phyloP scores from a whole-genome alignment of 2,329 filamentous ascomycete genomes.

The Metarhizium robertsii region DNA sequence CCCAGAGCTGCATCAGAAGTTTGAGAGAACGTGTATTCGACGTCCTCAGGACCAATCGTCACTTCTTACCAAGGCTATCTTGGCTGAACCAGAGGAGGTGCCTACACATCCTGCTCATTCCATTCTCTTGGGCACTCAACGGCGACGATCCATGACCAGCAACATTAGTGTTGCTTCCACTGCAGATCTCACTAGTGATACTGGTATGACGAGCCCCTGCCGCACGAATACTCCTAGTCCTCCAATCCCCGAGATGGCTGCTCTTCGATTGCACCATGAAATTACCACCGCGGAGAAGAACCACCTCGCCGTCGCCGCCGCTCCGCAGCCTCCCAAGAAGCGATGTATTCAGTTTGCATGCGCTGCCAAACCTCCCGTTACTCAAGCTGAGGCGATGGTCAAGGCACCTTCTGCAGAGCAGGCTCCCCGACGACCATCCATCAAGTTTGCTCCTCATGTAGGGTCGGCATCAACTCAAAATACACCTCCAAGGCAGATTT shows the following conservation, averaged over 20 bases:
- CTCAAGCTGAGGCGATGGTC: conserved; percentile 27
- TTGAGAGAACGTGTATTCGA: conserved; percentile 39
- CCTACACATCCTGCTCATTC: conserved; percentile 28
- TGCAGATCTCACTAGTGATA: conserved; percentile 90
- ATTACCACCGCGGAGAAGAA: conserved; percentile 13
- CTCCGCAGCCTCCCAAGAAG: conserved; percentile 53
- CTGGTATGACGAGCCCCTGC: conserved; percentile 81
- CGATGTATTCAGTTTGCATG: conserved; percentile 92
- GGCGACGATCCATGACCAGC: conserved; percentile 63
- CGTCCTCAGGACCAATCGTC: conserved; percentile 58
- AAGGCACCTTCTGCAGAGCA: conserved; percentile 26
- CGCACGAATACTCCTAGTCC: conserved; percentile 82
- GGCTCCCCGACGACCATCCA: conserved; percentile 47
- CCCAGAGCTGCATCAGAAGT: conserved; percentile 49
- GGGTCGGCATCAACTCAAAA: conserved; percentile 31
- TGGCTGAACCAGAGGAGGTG: conserved; percentile 54
- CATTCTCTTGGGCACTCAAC: conserved; percentile 24
- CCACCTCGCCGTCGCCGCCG: conserved; percentile 14
- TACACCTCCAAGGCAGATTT: conserved; percentile 22
- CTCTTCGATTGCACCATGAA: conserved; percentile 30
- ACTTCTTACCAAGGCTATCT: conserved; percentile 77
- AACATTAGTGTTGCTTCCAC: conserved; percentile 75
- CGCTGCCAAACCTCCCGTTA: conserved; percentile 48
- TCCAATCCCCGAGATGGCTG: conserved; percentile 54
- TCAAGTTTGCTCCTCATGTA: conserved; percentile 68